A percentile compares a stretch with the other conserved stretches of the same genome.
Conservation (phyloP, 2,329 filamentous ascomycete genomes). For the Teratosphaeria epicoccoides region DNA sequence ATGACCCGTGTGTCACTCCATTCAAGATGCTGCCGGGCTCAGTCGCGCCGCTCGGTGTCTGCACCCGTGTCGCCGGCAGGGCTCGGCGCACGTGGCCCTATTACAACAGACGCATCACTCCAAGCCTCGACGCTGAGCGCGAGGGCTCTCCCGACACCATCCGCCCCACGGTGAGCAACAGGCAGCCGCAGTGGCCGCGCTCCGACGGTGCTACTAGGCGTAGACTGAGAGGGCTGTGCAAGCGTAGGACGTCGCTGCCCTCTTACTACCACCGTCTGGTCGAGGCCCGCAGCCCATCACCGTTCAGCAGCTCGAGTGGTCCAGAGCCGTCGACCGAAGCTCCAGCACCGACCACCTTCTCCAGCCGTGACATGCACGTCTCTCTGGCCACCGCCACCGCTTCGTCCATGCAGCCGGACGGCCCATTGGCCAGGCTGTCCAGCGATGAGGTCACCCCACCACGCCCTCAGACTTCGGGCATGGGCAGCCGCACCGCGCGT, state of each 20-base stretch:
- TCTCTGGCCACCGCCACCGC: conserved; percentile 43
- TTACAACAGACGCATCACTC: conserved; percentile 28
- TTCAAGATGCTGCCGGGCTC: conserved; percentile 57
- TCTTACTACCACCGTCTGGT: conserved; percentile 55
- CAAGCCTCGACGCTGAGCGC: conserved; percentile 22
- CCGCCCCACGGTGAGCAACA: conserved; percentile 26
- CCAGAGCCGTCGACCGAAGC: conserved; percentile 17
- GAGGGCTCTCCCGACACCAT: conserved; percentile 35
- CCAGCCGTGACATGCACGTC: conserved; percentile 40
- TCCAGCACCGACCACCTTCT: conserved; percentile 28
- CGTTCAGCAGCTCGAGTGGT: conserved; percentile 34
- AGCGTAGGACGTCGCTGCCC: conserved; percentile 50
- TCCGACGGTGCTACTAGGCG: conserved; percentile 49
- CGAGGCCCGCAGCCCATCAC: conserved; percentile 50
- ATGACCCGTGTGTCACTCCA: conserved; percentile 54
- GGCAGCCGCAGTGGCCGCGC: conserved; percentile 42
- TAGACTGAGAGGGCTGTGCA: conserved; percentile 49
- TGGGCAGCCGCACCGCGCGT: conserved; percentile 22
- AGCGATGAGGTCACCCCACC: conserved; percentile 25
- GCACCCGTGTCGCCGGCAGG: conserved; percentile 51
- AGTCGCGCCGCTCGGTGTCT: conserved; percentile 53
- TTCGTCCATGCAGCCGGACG: conserved; percentile 40
- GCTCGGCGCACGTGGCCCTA: conserved; percentile 51
- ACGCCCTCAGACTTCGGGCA: conserved; percentile 11
- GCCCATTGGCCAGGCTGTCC: conserved; percentile 37